phyloP scores from a whole-genome alignment of 257 asterid species.

The Nicotiana knightiana region DNA sequence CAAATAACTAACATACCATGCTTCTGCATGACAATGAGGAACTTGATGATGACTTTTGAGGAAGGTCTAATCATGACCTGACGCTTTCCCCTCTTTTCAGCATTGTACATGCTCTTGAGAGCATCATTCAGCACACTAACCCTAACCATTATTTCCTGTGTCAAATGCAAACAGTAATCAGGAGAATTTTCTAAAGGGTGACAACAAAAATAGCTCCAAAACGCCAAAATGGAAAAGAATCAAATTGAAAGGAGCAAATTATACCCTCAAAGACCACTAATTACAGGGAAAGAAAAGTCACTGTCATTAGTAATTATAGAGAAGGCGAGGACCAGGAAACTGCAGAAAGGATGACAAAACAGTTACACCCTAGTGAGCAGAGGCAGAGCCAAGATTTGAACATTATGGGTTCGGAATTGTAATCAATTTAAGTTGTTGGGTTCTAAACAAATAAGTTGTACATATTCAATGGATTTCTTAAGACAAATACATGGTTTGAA shows the following conservation, averaged over 20 bases:
- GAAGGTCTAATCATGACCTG: conserved; percentile 36
- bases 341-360: too few relatives aligned
- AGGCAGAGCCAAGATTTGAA: too few relatives aligned
- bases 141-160: conserved; percentile 21
- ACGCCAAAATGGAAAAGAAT: not conserved
- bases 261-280: not conserved
- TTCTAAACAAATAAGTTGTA: too few relatives aligned
- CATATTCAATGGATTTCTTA: too few relatives aligned
- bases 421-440: too few relatives aligned
- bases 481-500: too few relatives aligned
- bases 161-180: not conserved
- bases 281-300: not conserved
- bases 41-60: conserved; percentile 33
- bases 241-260: not conserved
- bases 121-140: conserved; percentile 36
- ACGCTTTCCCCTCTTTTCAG: conserved; percentile 33
- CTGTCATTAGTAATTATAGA: not conserved
- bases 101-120: conserved; percentile 37
- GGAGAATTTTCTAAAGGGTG: not conserved
- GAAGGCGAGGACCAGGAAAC: too few relatives aligned
- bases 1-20: conserved; percentile 15
- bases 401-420: too few relatives aligned
- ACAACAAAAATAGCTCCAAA: not conserved
- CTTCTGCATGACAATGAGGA: conserved; percentile 37
- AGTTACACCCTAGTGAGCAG: too few relatives aligned